These are phyloP conservation scores for Lumnitzera littorea DNA, from an alignment of 345 rosid species.

Conservation along the genomic window DNA sequence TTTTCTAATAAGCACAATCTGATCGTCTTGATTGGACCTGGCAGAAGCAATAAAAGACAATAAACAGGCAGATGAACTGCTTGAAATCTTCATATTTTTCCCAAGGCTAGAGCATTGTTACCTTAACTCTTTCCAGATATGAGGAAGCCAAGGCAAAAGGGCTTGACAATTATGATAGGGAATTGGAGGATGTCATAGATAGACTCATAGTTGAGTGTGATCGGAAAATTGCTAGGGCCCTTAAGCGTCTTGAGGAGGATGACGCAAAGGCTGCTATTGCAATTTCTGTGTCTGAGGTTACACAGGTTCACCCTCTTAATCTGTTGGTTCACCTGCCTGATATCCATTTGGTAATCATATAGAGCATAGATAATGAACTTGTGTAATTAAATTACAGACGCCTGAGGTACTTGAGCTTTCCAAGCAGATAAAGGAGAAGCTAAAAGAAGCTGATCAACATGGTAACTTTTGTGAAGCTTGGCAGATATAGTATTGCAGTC, in stretches of 20 bases:
- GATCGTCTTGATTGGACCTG: too few relatives aligned
- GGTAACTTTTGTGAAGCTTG: slow-evolving; percentile 34
- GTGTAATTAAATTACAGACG: slow-evolving; percentile 37
- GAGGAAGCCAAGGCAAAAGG: slow-evolving; percentile 87
- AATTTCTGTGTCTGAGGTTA: slow-evolving; percentile 92
- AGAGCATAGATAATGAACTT: background rate
- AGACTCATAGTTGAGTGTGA: slow-evolving; percentile 96
- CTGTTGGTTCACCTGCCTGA: background rate
- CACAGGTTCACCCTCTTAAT: slow-evolving; percentile 46
- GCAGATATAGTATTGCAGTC: background rate
- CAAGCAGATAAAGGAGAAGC: slow-evolving; percentile 83
- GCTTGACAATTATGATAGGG: slow-evolving; percentile 76
- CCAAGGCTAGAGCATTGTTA: background rate
- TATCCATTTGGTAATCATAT: background rate
- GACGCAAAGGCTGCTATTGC: slow-evolving; percentile 99
- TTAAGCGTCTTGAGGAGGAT: slow-evolving; percentile 98
- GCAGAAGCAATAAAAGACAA: too few relatives aligned
- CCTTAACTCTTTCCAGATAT: slow-evolving; percentile 51
- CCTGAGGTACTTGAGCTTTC: slow-evolving; percentile 79
- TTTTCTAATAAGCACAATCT: too few relatives aligned
- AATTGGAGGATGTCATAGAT: slow-evolving; percentile 93
- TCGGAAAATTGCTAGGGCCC: slow-evolving; percentile 91
- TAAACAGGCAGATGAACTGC: too few relatives aligned
- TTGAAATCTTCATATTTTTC: background rate
- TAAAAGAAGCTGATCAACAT: slow-evolving; percentile 80